A percentile compares a stretch with the other conserved stretches of the same genome.
Evolutionary conservation across 495 filamentous ascomycete genomes (phyloP).

Genomic region (Copromyces sp.): DNA sequence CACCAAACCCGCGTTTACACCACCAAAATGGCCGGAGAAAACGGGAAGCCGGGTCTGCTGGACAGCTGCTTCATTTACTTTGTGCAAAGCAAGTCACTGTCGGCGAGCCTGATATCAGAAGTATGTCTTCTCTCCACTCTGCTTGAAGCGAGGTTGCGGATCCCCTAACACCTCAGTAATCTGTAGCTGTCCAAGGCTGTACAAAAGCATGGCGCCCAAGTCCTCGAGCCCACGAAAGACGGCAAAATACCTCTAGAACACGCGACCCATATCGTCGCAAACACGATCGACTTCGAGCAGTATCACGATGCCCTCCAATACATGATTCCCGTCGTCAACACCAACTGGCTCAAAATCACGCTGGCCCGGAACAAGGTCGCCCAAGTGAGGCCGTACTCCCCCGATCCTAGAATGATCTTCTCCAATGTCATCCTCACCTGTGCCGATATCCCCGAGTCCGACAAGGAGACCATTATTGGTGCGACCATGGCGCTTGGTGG

Average conservation of each 20-base stretch:
- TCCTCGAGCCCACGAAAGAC: constrained; percentile 34
- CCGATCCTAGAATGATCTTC: constrained; percentile 85
- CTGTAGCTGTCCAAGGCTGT: constrained; percentile 37
- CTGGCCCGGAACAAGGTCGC: constrained; percentile 57
- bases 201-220: constrained; percentile 45
- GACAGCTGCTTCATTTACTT: constrained; percentile 34
- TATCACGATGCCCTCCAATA: constrained; percentile 59
- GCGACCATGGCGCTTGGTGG: constrained; percentile 87
- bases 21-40: constrained; percentile 30
- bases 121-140: constrained; percentile 22
- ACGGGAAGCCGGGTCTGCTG: constrained; percentile 19
- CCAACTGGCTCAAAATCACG: constrained; percentile 66
- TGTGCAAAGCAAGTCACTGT: constrained; percentile 34
- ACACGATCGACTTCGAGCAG: constrained; percentile 77
- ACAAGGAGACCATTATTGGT: constrained; percentile 86
- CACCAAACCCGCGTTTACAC: not conserved
- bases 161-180: constrained; percentile 14
- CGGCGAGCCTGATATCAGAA: constrained; percentile 28
- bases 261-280: constrained; percentile 75
- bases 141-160: not conserved
- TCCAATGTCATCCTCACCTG: constrained; percentile 68
- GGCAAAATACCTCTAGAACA: constrained; percentile 42
- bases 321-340: constrained; percentile 76
- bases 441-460: constrained; percentile 70
- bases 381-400: constrained; percentile 73